Conservation (phyloP, 2,329 filamentous ascomycete species). For the Parastagonospora avenae region DNA sequence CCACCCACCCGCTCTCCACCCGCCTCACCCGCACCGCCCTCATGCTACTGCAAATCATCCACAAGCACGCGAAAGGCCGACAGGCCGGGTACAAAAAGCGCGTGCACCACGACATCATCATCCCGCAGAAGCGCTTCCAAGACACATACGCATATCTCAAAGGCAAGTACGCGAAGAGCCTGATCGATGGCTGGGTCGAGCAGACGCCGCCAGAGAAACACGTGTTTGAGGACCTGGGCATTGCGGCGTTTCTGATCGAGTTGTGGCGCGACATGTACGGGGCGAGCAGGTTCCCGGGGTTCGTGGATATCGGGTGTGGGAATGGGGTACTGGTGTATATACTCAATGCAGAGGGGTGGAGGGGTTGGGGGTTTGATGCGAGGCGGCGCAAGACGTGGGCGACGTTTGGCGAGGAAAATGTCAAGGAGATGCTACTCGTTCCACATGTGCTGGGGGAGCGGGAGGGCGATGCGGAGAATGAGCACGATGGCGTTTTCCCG, state of each 20-base stretch:
- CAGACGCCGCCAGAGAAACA: constrained; percentile 87
- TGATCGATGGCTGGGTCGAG: constrained; percentile 83
- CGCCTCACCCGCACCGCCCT: constrained; percentile 71
- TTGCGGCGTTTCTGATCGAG: constrained; percentile 91
- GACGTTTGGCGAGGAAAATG: constrained; percentile 63
- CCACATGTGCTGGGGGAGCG: constrained; percentile 56
- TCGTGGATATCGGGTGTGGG: constrained; percentile 94
- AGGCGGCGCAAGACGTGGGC: constrained; percentile 83
- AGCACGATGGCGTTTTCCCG: constrained; percentile 69
- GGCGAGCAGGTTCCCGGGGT: constrained; percentile 71
- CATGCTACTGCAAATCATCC: constrained; percentile 69
- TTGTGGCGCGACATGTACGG: constrained; percentile 86
- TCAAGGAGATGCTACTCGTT: constrained; percentile 64
- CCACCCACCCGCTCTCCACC: constrained; percentile 43
- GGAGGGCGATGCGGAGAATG: constrained; percentile 7
- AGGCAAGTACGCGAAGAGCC: constrained; percentile 70
- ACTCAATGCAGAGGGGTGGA: constrained; percentile 78
- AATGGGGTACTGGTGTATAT: constrained; percentile 91
- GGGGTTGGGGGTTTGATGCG: constrained; percentile 91
- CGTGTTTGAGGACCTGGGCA: constrained; percentile 91
- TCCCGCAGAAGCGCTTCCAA: constrained; percentile 78
- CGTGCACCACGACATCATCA: constrained; percentile 79
- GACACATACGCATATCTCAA: constrained; percentile 83
- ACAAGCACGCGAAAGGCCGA: constrained; percentile 74
- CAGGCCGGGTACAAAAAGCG: constrained; percentile 75